phyloP scores from a whole-genome alignment of 1,284 basidiomycete species.

The Trichosporon ovoides region DNA sequence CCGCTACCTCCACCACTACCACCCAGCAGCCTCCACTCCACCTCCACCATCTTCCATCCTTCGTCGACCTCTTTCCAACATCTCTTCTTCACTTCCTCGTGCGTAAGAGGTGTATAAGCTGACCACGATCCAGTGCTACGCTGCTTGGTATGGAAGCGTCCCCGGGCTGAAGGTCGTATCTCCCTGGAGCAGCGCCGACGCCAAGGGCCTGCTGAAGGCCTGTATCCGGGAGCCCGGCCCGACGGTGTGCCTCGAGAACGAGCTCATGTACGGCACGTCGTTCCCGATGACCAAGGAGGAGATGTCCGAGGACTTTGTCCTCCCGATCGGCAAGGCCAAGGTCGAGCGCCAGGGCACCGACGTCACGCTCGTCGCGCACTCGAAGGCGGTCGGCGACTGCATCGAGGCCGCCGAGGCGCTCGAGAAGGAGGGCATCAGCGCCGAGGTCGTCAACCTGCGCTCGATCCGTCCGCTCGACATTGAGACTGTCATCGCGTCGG shows the following conservation, averaged over 20 bases:
- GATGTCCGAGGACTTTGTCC: constrained; percentile 85
- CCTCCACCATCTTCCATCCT: neutral
- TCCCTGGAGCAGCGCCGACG: constrained; percentile 96
- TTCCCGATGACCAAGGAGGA: constrained; percentile 95
- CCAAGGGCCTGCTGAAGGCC: constrained; percentile 94
- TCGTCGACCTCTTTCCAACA: too few relatives aligned
- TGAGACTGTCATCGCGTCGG: constrained; percentile 87
- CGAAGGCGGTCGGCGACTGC: constrained; percentile 88
- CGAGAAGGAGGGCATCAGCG: constrained; percentile 87
- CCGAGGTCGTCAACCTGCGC: constrained; percentile 96
- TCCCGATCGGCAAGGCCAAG: constrained; percentile 98
- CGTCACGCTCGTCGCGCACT: constrained; percentile 93
- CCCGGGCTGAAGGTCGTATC: constrained; percentile 97
- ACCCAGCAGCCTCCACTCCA: neutral
- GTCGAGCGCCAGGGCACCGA: constrained; percentile 89
- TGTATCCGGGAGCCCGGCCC: constrained; percentile 99
- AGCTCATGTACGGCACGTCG: constrained; percentile 94
- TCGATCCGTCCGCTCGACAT: constrained; percentile 84
- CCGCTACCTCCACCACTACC: neutral
- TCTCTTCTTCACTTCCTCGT: neutral
- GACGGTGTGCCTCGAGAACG: constrained; percentile 82
- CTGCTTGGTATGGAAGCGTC: constrained; percentile 91
- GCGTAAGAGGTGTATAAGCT: neutral
- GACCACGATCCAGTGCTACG: constrained; percentile 62
- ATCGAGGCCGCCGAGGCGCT: constrained; percentile 88